Base-by-base conservation (phyloP, 202 grass and related monocot species). In the Setaria italica region DNA sequence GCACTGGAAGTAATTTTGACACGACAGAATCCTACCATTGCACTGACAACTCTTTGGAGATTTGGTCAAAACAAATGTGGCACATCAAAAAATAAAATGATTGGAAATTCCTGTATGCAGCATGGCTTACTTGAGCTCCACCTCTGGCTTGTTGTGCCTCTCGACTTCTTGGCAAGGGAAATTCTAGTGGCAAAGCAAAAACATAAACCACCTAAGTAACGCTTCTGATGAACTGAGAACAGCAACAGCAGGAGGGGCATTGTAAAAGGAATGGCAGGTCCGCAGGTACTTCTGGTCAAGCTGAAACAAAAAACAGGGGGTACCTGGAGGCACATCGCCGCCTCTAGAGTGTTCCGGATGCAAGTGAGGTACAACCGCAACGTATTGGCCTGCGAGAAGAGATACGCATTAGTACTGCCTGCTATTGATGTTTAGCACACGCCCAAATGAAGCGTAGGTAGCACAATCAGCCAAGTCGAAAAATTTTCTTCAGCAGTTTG, bases 151-250 rank as follows among this genome's bases (percentile, higher is more conserved):
- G 91, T 98, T 98, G 76, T 99, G 90, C 80, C 96, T 88, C 82
- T 99, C 96, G 20, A 99, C 93, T 90, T 99, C 96, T 91, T 99
- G 96, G 78, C 96, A 99, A 90, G 93, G 96, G 63, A 99, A 99
- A 92, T 95, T 95, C 96, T 95, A 57, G 14, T 68, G n/a, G 71
- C 19, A 51, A 73, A 80, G 9, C 2, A 72, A 82, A 42, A 21
- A 81, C 14, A 57, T 2, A 42, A 58, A 71, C 13, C 20, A 19
- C 9, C n/a, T 51, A 34, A 19, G 19, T 50, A 55, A 50, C 2
- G 39, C 6, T 72, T 42, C 19, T n/a, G 2, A 37, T 43, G 30
- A 63, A 62, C 37, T 75, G 54, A 76, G 15, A 72, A 34, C 19
- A 88, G 43, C 39, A 29, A 20, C 7, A 58, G 55, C 8, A 35